A percentile compares a stretch with the other conserved stretches of the same genome.
Evolutionary conservation across 2,329 filamentous ascomycete species (phyloP).

Genomic region (Aspergillus glaucus): DNA sequence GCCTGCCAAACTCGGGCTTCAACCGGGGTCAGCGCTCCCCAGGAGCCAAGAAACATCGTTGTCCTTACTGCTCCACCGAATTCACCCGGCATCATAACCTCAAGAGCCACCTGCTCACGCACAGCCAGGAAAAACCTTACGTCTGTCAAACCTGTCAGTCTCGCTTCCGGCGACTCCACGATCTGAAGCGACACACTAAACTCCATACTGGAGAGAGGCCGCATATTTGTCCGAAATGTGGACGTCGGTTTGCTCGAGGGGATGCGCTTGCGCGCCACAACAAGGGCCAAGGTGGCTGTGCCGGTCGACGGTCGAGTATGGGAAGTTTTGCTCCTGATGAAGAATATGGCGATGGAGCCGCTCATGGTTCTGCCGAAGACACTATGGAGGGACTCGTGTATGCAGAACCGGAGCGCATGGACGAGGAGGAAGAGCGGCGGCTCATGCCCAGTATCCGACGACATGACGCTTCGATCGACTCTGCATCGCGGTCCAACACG

Average conservation of each 20-base stretch:
- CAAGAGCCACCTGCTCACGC: slow-evolving; percentile 93
- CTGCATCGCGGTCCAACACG: slow-evolving; percentile 37
- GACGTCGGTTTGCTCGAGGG: slow-evolving; percentile 87
- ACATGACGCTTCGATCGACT: slow-evolving; percentile 55
- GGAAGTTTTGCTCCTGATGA: slow-evolving; percentile 75
- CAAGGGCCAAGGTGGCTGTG: slow-evolving; percentile 92
- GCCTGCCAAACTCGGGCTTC: slow-evolving; percentile 51
- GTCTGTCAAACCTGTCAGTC: slow-evolving; percentile 89
- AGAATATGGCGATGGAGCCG: slow-evolving; percentile 49
- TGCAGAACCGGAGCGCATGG: slow-evolving; percentile 44
- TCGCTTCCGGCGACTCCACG: slow-evolving; percentile 85
- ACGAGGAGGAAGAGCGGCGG: slow-evolving; percentile 44
- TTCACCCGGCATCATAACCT: slow-evolving; percentile 97
- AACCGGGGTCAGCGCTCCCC: slow-evolving; percentile 61
- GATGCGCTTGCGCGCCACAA: slow-evolving; percentile 92
- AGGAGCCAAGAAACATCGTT: slow-evolving; percentile 85
- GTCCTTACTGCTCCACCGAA: slow-evolving; percentile 90
- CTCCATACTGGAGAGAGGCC: slow-evolving; percentile 94
- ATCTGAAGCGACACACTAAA: slow-evolving; percentile 93
- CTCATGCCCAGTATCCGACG: slow-evolving; percentile 67
- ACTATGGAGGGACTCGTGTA: slow-evolving; percentile 61
- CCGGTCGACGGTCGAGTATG: slow-evolving; percentile 81
- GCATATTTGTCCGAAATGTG: slow-evolving; percentile 90
- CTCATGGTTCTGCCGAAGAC: slow-evolving; percentile 46
- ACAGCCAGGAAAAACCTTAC: slow-evolving; percentile 97